These are phyloP conservation scores for Sodiomyces alkalinus DNA, from an alignment of 2,329 filamentous ascomycete species.

Conservation along the genomic window DNA sequence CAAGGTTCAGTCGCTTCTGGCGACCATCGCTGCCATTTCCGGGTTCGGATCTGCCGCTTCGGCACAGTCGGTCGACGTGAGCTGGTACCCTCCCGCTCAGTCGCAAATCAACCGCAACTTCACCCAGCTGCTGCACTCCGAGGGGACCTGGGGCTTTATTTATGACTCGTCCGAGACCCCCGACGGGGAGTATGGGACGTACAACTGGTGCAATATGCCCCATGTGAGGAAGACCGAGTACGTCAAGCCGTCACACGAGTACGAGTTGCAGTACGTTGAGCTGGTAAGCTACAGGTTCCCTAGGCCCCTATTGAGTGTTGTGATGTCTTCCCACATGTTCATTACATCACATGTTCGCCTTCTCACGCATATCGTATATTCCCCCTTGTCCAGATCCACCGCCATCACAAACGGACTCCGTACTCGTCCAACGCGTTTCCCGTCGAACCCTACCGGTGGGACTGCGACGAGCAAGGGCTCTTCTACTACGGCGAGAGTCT, in stretches of 20 bases:
- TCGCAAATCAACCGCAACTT: slow-evolving; percentile 45
- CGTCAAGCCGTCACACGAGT: slow-evolving; percentile 33
- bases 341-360: slow-evolving; percentile 1
- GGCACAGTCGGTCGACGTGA: slow-evolving; percentile 19
- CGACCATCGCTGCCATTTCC: slow-evolving; percentile 6
- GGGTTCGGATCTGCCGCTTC: slow-evolving; percentile 3
- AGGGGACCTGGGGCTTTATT: slow-evolving; percentile 57
- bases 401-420: slow-evolving; percentile 74
- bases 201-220: slow-evolving; percentile 84
- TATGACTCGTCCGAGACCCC: slow-evolving; percentile 53
- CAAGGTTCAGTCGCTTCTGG: too few species aligned
- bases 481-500: slow-evolving; percentile 53
- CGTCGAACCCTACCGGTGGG: slow-evolving; percentile 55
- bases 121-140: slow-evolving; percentile 35
- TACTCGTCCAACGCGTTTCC: slow-evolving; percentile 69
- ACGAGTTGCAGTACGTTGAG: slow-evolving; percentile 59
- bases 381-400: slow-evolving; percentile 60
- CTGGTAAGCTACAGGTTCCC: slow-evolving; percentile 45
- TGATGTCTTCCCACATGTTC: slow-evolving; percentile 1
- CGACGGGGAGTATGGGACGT: slow-evolving; percentile 40
- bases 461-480: slow-evolving; percentile 54
- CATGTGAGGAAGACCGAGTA: slow-evolving; percentile 60
- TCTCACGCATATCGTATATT: too few species aligned
- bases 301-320: too few species aligned
- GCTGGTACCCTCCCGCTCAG: slow-evolving; percentile 43